Evolutionary conservation across 2,329 filamentous ascomycete species (phyloP), one percentile per base, ranked within the genome.

Genomic region (Phaeophleospora eucalypticola): DNA sequence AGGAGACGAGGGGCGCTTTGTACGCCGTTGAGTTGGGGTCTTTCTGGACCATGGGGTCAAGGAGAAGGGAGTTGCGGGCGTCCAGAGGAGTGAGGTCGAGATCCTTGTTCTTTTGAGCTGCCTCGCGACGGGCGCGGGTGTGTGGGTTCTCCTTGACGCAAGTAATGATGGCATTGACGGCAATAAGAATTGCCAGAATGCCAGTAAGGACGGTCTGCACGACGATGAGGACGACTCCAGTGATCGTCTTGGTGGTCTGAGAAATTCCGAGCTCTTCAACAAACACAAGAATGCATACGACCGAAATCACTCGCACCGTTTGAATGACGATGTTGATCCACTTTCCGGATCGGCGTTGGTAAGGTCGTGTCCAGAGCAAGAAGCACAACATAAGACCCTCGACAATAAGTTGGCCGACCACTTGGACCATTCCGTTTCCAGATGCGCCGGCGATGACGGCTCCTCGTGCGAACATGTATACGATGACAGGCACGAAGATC

Each of bases 311-410:
- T 36, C 93, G 87, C 15, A 96, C 89, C 32, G 87, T 77, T 68
- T 95, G 89, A 60, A 97, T 96, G 62, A 82, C 74, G 62, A 95
- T 90, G 71, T 96, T 96, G 77, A 98, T 89, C 69, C 93, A 81
- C 70, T 94, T 95, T 58, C 87, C 82, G 4, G 89, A 89, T 65
- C 84, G 88, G 62, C 88, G 84, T 66, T 89, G 86, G 65, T 86
- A 98, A 1, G 93, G 93, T 14, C 89, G 82, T 58, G 80, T 81
- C 87, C 89, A 96, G 34, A 95, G 65, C 10, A 98, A 77, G 27
- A 97, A 72, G 44, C 75, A 70, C 20, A 98, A 76, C 79, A 98
- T 84, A 20, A 90, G 61, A 3, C 78, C 77, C 69, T 98, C 93
- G 49, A 96, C 82, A 52, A 86, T 74, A 42, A 97, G 75, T 68